Percentiles rank a stretch among this genome's conserved stretches.
These are phyloP conservation scores for Mucor velutinosus DNA, from an alignment of 371 early-diverging fungal genomes.

Conservation along the genomic window DNA sequence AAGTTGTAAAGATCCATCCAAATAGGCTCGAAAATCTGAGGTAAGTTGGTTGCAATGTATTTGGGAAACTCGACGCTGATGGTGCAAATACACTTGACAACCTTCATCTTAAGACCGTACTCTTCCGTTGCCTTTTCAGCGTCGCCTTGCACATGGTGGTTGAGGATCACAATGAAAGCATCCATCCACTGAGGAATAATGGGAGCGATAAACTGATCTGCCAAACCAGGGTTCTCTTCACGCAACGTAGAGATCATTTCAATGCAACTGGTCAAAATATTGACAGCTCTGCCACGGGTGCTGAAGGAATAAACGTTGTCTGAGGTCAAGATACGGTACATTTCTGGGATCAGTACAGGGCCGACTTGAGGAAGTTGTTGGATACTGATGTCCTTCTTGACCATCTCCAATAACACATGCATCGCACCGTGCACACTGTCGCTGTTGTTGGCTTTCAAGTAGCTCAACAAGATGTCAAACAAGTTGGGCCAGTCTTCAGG, in stretches of 20 bases:
- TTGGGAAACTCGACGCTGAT: conserved; percentile 66
- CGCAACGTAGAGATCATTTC: conserved; percentile 81
- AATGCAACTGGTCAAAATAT: conserved; percentile 81
- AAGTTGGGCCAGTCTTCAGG: conserved; percentile 95
- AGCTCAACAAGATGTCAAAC: conserved; percentile 73
- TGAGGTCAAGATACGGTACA: conserved; percentile 70
- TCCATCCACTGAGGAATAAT: conserved; percentile 81
- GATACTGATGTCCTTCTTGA: conserved; percentile 84
- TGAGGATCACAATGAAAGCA: conserved; percentile 66
- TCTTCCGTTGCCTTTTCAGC: conserved; percentile 57
- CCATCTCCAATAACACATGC: conserved; percentile 85
- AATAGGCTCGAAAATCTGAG: conserved; percentile 60
- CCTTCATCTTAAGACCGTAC: conserved; percentile 73
- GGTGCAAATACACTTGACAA: conserved; percentile 68
- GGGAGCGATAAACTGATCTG: conserved; percentile 71
- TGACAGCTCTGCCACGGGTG: conserved; percentile 78
- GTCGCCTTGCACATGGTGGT: conserved; percentile 52
- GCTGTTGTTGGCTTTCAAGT: conserved; percentile 66
- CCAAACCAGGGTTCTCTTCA: conserved; percentile 72
- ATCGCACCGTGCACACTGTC: conserved; percentile 87
- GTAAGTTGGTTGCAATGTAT: conserved; percentile 51
- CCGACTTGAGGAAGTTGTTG: conserved; percentile 82
- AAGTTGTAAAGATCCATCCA: conserved; percentile 68
- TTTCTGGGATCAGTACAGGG: conserved; percentile 81
- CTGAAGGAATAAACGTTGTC: conserved; percentile 64